These are phyloP conservation scores for Russula earlei DNA, from an alignment of 768 basidiomycete species.

Conservation along the genomic window DNA sequence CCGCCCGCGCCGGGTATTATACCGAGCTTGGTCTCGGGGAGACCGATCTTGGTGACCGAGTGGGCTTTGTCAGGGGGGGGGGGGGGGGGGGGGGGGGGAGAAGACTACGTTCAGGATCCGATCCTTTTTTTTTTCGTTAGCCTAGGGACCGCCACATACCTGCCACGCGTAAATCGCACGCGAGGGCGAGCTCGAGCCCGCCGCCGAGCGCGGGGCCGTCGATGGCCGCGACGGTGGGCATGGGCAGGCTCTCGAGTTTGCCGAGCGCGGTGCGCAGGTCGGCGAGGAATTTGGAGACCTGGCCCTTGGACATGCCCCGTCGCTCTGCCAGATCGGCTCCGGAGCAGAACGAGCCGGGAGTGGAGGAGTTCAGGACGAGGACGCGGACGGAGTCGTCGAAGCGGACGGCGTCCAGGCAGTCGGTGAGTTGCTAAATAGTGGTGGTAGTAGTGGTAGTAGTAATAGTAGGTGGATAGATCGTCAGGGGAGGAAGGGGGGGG, in stretches of 20 bases:
- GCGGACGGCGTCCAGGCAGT: conserved; percentile 8
- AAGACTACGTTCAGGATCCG: too few species aligned
- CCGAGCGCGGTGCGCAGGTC: conserved; percentile 63
- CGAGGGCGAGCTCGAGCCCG: conserved; percentile 80
- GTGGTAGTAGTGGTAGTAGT: neutral
- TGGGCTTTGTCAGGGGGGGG: conserved; percentile 37
- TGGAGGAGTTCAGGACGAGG: conserved; percentile 74
- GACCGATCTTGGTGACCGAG: conserved; percentile 72
- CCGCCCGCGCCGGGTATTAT: conserved; percentile 91
- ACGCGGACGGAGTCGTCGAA: conserved; percentile 60
- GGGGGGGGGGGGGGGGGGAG: too few species aligned
- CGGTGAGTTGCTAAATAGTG: conserved; percentile 8
- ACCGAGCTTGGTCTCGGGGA: conserved; percentile 69
- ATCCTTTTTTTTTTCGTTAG: too few species aligned
- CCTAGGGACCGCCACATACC: conserved; percentile 37
- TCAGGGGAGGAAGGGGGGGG: too few species aligned
- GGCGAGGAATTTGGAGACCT: conserved; percentile 68
- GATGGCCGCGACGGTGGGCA: conserved; percentile 88
- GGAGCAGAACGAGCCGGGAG: conserved; percentile 76
- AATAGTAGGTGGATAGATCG: too few species aligned
- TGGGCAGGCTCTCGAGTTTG: conserved; percentile 69
- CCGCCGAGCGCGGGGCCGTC: conserved; percentile 92
- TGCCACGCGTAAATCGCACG: conserved; percentile 85
- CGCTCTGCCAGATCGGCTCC: conserved; percentile 87
- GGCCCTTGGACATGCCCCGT: conserved; percentile 64